Evolutionary conservation across 306 rosid genomes (phyloP), one percentile per base, ranked within the genome.

Genomic region (Pyrus communis): DNA sequence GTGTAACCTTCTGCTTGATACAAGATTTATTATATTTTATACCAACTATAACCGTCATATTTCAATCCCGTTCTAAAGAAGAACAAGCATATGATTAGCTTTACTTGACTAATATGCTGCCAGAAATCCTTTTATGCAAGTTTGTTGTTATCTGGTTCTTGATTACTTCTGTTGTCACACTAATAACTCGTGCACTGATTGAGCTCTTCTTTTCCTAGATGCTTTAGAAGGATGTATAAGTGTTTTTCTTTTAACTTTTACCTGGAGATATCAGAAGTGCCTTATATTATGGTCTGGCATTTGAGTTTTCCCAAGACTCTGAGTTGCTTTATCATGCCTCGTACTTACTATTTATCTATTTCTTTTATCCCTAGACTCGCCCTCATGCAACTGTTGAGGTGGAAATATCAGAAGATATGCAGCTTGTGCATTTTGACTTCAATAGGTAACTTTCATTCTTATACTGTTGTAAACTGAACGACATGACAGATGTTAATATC

Each of bases 381-480:
- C 97, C 98, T 40, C 97, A 95, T 89, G 98, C 98, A 67, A 95
- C 97, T 72, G 97, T 95, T 51, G 98, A 95, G 87, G 97, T 95
- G 82, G 97, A 95, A 89, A 95, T 92, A 82, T 95, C 98, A 74
- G 98, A 95, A 88, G 98, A 95, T 82, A 95, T 89, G 98, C 97
- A 94, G 84, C 89, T 95, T 82, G 97, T 95, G 79, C 98, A 95
- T 85, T 95, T 95, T 84, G 98, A 95, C 84, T 95, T 95, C 91
- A 95, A 88, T 74, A 95, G 98, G 98, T 95, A 84, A 77, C 13
- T 74, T 65, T 63, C 42, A 68, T 72, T 79, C 61, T 30, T 33
- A 59, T 28, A 17, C 54, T 25, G 18, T 46, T 28, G 40, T 7
- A 19, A 43, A 71, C 31, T 21, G 25, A 57, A 9, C 13, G 55